A percentile compares a stretch with the other conserved stretches of the same genome.
These are phyloP conservation scores for Boletus mariae DNA, from an alignment of 1,284 basidiomycete species.

Conservation along the genomic window DNA sequence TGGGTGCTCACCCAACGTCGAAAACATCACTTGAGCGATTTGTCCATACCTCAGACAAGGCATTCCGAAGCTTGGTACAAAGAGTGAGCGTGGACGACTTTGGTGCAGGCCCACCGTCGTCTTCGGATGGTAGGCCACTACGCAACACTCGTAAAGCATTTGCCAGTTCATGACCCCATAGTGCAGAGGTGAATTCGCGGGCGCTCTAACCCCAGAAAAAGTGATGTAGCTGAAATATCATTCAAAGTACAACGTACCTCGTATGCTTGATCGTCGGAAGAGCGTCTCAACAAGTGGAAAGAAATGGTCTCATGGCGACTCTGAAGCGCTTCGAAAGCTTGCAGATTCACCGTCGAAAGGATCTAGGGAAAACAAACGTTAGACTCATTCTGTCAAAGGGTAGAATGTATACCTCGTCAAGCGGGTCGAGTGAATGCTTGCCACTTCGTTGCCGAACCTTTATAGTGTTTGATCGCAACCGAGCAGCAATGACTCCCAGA, in stretches of 20 bases:
- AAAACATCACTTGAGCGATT: conserved; percentile 66
- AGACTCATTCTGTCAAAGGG: background rate
- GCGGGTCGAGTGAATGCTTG: conserved; percentile 43
- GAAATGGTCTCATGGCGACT: conserved; percentile 61
- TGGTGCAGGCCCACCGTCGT: conserved; percentile 23
- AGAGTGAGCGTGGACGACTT: conserved; percentile 42
- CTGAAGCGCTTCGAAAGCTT: conserved; percentile 56
- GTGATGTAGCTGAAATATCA: conserved; percentile 1
- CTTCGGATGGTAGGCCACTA: conserved; percentile 38
- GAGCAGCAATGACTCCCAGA: conserved; percentile 86
- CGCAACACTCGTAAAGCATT: conserved; percentile 55
- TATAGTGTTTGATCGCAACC: conserved; percentile 60
- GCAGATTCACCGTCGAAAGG: conserved; percentile 47
- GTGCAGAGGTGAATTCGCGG: conserved; percentile 66
- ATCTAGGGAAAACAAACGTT: conserved; percentile 41
- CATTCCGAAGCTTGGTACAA: conserved; percentile 52
- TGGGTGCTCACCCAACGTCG: conserved; percentile 60
- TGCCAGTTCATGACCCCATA: conserved; percentile 74
- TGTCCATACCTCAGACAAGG: conserved; percentile 67
- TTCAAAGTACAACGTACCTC: conserved; percentile 45
- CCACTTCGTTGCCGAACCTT: conserved; percentile 45
- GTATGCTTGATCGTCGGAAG: conserved; percentile 74
- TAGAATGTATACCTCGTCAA: conserved; percentile 60
- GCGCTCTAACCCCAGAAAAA: conserved; percentile 49
- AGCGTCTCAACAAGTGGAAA: conserved; percentile 60